These are phyloP conservation scores for Mangifera indica DNA, from an alignment of 345 rosid genomes.

Conservation along the genomic window DNA sequence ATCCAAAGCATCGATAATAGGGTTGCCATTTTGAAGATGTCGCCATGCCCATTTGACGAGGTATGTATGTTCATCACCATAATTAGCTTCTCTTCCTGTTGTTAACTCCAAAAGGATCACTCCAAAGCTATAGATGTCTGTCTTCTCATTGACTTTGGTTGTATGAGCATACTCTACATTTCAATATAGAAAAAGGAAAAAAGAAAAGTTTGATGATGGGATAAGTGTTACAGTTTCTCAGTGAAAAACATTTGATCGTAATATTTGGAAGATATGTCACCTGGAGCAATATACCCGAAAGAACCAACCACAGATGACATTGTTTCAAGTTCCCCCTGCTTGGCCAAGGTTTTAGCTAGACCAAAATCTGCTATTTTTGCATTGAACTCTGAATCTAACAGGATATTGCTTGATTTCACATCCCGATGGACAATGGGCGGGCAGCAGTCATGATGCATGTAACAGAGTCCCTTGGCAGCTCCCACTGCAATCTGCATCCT, in stretches of 20 bases:
- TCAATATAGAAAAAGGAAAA: slow-evolving; percentile 1
- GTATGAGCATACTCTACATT: slow-evolving; percentile 54
- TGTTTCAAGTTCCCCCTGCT: slow-evolving; percentile 40
- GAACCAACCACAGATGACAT: slow-evolving; percentile 64
- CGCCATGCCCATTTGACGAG: slow-evolving; percentile 64
- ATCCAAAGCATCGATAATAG: slow-evolving; percentile 39
- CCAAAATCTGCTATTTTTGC: slow-evolving; percentile 72
- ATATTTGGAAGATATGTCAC: slow-evolving; percentile 23
- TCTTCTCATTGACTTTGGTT: slow-evolving; percentile 53
- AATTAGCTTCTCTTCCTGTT: slow-evolving; percentile 53
- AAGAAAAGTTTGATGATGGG: not conserved
- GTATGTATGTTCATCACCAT: slow-evolving; percentile 48
- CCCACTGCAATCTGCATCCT: slow-evolving; percentile 58
- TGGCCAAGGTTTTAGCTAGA: slow-evolving; percentile 48
- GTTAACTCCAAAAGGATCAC: slow-evolving; percentile 63
- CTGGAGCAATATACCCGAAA: slow-evolving; percentile 66
- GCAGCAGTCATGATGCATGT: slow-evolving; percentile 63
- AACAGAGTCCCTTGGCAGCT: slow-evolving; percentile 64
- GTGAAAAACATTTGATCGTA: no score
- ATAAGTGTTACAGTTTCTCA: no score
- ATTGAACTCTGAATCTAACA: slow-evolving; percentile 55
- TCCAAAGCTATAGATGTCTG: slow-evolving; percentile 71
- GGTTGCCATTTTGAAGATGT: slow-evolving; percentile 31
- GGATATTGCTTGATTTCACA: slow-evolving; percentile 64
- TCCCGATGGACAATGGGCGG: slow-evolving; percentile 66